These are phyloP conservation scores for Leptomonas seymouri DNA, from an alignment of 208 protist genomes.

Conservation along the genomic window DNA sequence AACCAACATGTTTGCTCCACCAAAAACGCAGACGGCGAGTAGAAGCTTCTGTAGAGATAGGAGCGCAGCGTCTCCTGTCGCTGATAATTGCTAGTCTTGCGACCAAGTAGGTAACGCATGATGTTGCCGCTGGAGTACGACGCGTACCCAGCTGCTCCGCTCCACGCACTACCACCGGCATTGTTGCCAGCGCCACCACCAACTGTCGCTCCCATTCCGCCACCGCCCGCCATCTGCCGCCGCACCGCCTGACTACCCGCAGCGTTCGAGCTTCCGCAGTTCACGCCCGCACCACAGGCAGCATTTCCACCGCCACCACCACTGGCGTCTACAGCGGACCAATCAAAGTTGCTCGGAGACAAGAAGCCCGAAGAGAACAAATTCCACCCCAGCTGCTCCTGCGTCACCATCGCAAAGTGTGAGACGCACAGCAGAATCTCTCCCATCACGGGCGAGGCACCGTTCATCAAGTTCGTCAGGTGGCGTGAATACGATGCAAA, in stretches of 20 bases:
- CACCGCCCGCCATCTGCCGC: slow-evolving; percentile 1
- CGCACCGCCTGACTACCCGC: slow-evolving; percentile 5
- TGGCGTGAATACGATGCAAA: slow-evolving; percentile 23
- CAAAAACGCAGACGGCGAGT: slow-evolving; percentile 39
- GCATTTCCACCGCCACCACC: neutral
- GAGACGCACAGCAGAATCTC: slow-evolving; percentile 33
- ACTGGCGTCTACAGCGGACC: slow-evolving; percentile 8
- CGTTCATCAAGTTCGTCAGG: slow-evolving; percentile 29
- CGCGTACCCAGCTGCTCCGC: neutral
- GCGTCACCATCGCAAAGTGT: slow-evolving; percentile 33
- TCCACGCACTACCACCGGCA: neutral
- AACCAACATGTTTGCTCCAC: slow-evolving; percentile 46
- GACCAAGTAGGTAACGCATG: slow-evolving; percentile 30
- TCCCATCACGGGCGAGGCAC: slow-evolving; percentile 31
- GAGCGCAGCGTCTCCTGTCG: slow-evolving; percentile 36
- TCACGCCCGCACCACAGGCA: neutral
- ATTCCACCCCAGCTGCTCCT: slow-evolving; percentile 39
- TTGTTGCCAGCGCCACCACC: neutral
- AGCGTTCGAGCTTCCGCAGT: neutral
- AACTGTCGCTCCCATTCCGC: neutral
- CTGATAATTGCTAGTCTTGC: slow-evolving; percentile 3
- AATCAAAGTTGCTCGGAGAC: slow-evolving; percentile 11
- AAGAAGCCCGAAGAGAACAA: slow-evolving; percentile 27
- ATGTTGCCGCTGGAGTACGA: slow-evolving; percentile 16
- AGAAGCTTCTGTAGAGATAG: slow-evolving; percentile 33